These are phyloP conservation scores for Trematosphaeria pertusa DNA, from an alignment of 2,329 filamentous ascomycete genomes.

Conservation along the genomic window DNA sequence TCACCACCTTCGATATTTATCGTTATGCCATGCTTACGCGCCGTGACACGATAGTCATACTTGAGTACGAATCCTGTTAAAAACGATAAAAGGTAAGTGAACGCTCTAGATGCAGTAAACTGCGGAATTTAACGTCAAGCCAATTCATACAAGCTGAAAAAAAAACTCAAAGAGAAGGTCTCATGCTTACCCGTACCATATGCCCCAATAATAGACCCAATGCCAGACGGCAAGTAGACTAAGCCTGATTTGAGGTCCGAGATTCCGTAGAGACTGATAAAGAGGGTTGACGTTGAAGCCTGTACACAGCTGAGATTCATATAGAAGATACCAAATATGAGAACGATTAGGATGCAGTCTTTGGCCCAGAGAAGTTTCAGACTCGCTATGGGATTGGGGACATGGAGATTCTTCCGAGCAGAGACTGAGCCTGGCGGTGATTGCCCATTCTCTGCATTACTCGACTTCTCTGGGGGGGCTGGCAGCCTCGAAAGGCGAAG, in stretches of 20 bases:
- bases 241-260: not conserved
- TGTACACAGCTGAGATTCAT: not conserved
- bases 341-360: not conserved
- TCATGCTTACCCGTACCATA: not conserved
- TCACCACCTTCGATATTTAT: not conserved
- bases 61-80: not conserved
- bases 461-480: not conserved
- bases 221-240: not conserved
- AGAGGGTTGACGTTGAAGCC: not conserved
- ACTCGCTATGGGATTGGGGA: not conserved
- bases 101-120: not conserved
- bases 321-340: not conserved
- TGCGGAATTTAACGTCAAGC: too few relatives aligned
- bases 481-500: not conserved
- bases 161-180: too few relatives aligned
- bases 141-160: too few relatives aligned
- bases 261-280: not conserved
- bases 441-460: too few relatives aligned
- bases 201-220: not conserved
- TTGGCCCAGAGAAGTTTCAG: not conserved
- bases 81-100: not conserved
- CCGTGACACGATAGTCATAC: not conserved
- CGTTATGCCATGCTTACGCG: not conserved
- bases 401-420: too few relatives aligned
- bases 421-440: too few relatives aligned